These are phyloP conservation scores for Penicillium crustosum DNA, from an alignment of 2,329 filamentous ascomycete genomes.

Conservation along the genomic window DNA sequence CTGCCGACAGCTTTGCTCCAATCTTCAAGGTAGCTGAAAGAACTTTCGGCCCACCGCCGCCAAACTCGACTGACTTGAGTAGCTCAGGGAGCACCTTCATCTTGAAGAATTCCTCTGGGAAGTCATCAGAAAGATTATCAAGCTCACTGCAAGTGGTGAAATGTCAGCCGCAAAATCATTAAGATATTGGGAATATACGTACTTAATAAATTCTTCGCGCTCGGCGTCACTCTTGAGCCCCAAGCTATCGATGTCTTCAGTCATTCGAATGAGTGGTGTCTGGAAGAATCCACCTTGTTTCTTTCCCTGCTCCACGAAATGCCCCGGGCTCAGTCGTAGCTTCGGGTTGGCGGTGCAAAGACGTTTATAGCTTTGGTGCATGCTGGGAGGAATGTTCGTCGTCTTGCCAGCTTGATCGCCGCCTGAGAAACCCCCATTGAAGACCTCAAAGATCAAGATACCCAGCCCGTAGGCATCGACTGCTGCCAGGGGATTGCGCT, in stretches of 20 bases:
- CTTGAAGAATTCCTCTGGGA: conserved; percentile 97
- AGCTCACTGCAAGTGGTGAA: conserved; percentile 59
- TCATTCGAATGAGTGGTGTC: conserved; percentile 85
- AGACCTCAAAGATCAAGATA: conserved; percentile 81
- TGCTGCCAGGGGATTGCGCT: conserved; percentile 74
- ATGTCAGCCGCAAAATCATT: not conserved
- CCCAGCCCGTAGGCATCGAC: conserved; percentile 88
- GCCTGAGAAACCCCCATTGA: conserved; percentile 78
- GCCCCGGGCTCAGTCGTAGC: conserved; percentile 74
- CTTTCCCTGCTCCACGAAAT: conserved; percentile 87
- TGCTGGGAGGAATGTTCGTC: conserved; percentile 78
- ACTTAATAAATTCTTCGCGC: conserved; percentile 79
- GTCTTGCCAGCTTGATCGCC: conserved; percentile 80
- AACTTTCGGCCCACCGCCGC: conserved; percentile 89
- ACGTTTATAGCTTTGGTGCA: conserved; percentile 89
- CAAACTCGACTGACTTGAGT: conserved; percentile 98
- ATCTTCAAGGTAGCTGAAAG: conserved; percentile 89
- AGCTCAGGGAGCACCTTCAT: conserved; percentile 94
- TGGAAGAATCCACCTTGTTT: conserved; percentile 86
- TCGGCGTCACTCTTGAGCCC: conserved; percentile 84
- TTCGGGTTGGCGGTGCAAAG: conserved; percentile 88
- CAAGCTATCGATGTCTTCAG: conserved; percentile 87
- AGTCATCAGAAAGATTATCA: conserved; percentile 84
- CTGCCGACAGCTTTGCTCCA: conserved; percentile 76
- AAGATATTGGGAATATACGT: conserved; percentile 23